Evolutionary conservation across 164 flowering plant species (phyloP).

Genomic region (Nelumbo lutea): DNA sequence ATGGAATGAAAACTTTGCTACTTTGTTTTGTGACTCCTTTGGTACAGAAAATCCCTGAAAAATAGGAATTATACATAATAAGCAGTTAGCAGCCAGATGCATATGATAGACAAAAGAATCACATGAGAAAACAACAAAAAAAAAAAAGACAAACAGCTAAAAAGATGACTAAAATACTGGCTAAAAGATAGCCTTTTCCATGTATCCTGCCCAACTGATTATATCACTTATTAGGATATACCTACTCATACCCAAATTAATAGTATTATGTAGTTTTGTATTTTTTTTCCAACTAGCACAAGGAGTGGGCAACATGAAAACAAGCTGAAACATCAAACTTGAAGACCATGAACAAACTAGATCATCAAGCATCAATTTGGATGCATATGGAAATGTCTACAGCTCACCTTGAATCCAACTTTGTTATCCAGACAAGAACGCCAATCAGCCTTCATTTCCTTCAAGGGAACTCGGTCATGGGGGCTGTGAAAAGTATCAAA

Average conservation of each 20-base stretch:
- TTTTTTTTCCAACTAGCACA: not conserved
- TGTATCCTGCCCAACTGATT: no score
- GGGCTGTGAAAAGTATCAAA: constrained; percentile 38
- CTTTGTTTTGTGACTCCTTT: constrained; percentile 70
- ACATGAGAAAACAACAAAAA: not conserved
- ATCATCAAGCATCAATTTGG: not conserved
- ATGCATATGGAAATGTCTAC: not conserved
- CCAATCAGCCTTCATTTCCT: constrained; percentile 86
- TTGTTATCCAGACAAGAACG: constrained; percentile 71
- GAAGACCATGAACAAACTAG: not conserved
- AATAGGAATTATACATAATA: not conserved
- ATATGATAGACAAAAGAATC: not conserved
- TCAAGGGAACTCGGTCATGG: constrained; percentile 79
- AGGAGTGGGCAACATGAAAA: not conserved
- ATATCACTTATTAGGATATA: no score
- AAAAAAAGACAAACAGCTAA: not conserved
- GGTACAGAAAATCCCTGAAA: constrained; percentile 80
- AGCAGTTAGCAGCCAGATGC: not conserved
- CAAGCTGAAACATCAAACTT: not conserved
- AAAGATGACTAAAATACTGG: not conserved
- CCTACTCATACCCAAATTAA: no score
- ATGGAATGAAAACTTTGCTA: constrained; percentile 55
- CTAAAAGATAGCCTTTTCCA: no score
- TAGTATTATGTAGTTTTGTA: no score
- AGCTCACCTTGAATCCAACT: constrained; percentile 81